Percentiles rank a stretch among this genome's conserved stretches.
phyloP scores from a whole-genome alignment of 257 asterid species.

The Echium plantagineum region DNA sequence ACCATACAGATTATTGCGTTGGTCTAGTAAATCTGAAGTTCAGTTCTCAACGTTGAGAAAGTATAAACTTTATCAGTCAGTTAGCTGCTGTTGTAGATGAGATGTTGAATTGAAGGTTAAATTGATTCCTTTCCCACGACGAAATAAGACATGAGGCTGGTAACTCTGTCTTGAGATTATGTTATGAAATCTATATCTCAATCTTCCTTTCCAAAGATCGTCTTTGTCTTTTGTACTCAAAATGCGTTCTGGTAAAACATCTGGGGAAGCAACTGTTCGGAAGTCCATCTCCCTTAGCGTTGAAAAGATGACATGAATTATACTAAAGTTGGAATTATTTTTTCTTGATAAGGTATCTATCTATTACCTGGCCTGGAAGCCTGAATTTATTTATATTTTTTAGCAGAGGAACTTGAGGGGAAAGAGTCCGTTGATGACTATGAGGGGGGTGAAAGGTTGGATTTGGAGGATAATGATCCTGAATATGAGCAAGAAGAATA shows the following conservation, averaged over 20 bases:
- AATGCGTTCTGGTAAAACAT: not conserved
- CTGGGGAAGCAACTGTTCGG: not conserved
- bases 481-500: conserved; percentile 92
- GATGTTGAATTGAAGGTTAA: not conserved
- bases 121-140: not conserved
- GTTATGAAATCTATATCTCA: not conserved
- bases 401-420: conserved; percentile 50
- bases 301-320: not conserved
- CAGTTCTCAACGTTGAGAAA: not conserved
- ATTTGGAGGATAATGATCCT: conserved; percentile 93
- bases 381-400: conserved; percentile 19
- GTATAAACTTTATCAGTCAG: not conserved
- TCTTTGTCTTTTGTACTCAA: not conserved
- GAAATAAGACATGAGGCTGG: not conserved
- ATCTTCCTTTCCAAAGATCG: not conserved
- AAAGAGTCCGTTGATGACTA: conserved; percentile 66
- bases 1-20: no score
- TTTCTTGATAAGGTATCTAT: conserved; percentile 12
- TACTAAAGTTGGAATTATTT: conserved; percentile 5
- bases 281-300: not conserved
- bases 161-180: not conserved
- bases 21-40: no score
- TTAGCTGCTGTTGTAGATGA: not conserved
- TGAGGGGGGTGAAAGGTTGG: conserved; percentile 79
- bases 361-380: conserved; percentile 23